Percentiles rank a stretch among this genome's conserved stretches.
Conservation (phyloP, 192 early-diverging fungal species). For the Umbelopsis ramanniana region DNA sequence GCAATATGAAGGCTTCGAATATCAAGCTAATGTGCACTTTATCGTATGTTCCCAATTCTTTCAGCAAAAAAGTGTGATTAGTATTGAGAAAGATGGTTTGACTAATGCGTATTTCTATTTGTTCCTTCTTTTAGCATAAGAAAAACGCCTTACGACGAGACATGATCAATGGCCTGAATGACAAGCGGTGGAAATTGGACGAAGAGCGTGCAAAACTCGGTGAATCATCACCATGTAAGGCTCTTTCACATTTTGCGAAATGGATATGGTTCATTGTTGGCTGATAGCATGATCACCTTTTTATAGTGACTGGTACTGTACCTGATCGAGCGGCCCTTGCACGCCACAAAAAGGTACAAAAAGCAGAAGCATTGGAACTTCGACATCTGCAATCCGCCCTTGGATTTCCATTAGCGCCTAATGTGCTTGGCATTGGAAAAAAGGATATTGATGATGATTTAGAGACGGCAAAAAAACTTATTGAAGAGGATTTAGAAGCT, state of each 20-base stretch:
- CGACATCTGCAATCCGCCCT: slow-evolving; percentile 41
- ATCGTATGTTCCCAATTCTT: slow-evolving; percentile 26
- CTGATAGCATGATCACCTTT: not conserved
- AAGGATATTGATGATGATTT: slow-evolving; percentile 50
- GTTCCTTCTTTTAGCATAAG: slow-evolving; percentile 24
- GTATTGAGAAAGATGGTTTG: not conserved
- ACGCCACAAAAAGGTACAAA: slow-evolving; percentile 40
- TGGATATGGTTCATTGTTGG: not conserved
- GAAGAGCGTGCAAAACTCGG: slow-evolving; percentile 35
- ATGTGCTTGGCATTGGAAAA: slow-evolving; percentile 21
- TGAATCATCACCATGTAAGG: slow-evolving; percentile 33
- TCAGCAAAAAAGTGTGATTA: too few species aligned
- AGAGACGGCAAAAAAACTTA: slow-evolving; percentile 23
- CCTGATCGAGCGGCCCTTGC: slow-evolving; percentile 41
- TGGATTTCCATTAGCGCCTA: slow-evolving; percentile 49
- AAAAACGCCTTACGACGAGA: slow-evolving; percentile 39
- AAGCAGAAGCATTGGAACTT: slow-evolving; percentile 45
- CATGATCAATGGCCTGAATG: slow-evolving; percentile 30
- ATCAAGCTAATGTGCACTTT: slow-evolving; percentile 52
- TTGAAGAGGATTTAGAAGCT: slow-evolving; percentile 48
- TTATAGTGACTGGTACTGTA: slow-evolving; percentile 4
- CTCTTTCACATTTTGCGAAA: too few species aligned
- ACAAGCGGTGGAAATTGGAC: slow-evolving; percentile 37
- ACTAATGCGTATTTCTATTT: not conserved
- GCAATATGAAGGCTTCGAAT: slow-evolving; percentile 47